Conservation (phyloP, 306 rosid species). For the Casuarina glauca region DNA sequence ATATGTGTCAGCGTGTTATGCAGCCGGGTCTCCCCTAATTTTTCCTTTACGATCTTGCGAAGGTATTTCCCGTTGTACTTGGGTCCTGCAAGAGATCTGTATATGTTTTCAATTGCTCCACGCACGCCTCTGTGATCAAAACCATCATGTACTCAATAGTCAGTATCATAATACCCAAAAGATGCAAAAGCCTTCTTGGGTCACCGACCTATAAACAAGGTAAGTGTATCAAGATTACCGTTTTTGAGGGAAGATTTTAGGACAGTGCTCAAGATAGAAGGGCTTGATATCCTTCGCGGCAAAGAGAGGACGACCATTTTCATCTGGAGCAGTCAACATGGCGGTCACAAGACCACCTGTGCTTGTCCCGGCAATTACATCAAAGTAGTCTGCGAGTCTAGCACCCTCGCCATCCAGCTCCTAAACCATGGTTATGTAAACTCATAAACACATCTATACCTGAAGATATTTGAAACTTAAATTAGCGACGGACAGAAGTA, state of each 20-base stretch:
- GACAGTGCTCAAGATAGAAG: constrained; percentile 50
- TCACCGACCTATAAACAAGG: no score
- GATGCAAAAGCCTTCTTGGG: no score
- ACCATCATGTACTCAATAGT: no score
- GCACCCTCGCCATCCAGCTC: constrained; percentile 64
- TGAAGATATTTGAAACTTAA: no score
- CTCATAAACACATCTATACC: no score
- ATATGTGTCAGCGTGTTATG: constrained; percentile 47
- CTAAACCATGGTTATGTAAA: constrained; percentile 20
- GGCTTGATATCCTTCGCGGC: constrained; percentile 57
- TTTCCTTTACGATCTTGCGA: constrained; percentile 30
- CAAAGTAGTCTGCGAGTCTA: constrained; percentile 71
- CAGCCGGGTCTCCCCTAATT: constrained; percentile 34
- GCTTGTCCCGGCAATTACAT: constrained; percentile 69
- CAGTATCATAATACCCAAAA: no score
- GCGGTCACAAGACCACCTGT: constrained; percentile 68
- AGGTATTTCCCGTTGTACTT: constrained; percentile 54
- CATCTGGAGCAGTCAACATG: constrained; percentile 59
- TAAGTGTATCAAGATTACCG: constrained; percentile 9
- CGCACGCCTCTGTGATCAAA: no score
- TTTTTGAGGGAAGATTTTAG: constrained; percentile 52
- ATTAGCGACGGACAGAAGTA: no score
- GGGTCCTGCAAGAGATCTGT: constrained; percentile 41
- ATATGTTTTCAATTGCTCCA: not conserved
- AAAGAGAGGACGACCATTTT: constrained; percentile 47